These are phyloP conservation scores for Candida xiaguanensis DNA, from an alignment of 805 yeast genomes.

Conservation along the genomic window DNA sequence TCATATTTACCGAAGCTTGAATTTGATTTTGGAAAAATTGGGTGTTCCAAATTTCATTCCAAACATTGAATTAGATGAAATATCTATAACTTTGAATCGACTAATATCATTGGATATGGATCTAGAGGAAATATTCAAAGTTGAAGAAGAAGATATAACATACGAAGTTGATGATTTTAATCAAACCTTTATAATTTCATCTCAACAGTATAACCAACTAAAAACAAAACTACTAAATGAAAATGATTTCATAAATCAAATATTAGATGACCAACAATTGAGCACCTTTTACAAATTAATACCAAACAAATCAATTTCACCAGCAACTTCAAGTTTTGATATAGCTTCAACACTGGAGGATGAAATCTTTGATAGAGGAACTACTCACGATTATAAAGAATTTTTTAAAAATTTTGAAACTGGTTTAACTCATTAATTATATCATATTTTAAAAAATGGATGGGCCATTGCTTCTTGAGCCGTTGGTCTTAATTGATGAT, in stretches of 20 bases:
- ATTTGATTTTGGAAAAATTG: slow-evolving; percentile 12
- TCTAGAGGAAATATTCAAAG: background rate
- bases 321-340: slow-evolving; percentile 16
- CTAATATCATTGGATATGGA: slow-evolving; percentile 12
- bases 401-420: slow-evolving; percentile 21
- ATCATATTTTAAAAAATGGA: slow-evolving; percentile 30
- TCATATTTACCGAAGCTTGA: slow-evolving; percentile 10
- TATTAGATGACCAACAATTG: background rate
- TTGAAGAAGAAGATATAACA: background rate
- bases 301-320: slow-evolving; percentile 12
- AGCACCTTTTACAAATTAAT: slow-evolving; percentile 13
- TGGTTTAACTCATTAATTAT: slow-evolving; percentile 13
- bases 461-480: slow-evolving; percentile 87
- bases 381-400: slow-evolving; percentile 19
- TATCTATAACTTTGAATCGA: slow-evolving; percentile 4
- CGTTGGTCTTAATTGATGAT: slow-evolving; percentile 84
- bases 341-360: slow-evolving; percentile 11
- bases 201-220: background rate
- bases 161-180: background rate
- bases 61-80: slow-evolving; percentile 8
- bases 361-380: slow-evolving; percentile 19
- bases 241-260: slow-evolving; percentile 8
- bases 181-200: background rate
- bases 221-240: background rate
- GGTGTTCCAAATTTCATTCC: slow-evolving; percentile 12